Evolutionary conservation across 331 rosid genomes (phyloP), one percentile per base, ranked within the genome.

Genomic region (Dryas integrifolia): DNA sequence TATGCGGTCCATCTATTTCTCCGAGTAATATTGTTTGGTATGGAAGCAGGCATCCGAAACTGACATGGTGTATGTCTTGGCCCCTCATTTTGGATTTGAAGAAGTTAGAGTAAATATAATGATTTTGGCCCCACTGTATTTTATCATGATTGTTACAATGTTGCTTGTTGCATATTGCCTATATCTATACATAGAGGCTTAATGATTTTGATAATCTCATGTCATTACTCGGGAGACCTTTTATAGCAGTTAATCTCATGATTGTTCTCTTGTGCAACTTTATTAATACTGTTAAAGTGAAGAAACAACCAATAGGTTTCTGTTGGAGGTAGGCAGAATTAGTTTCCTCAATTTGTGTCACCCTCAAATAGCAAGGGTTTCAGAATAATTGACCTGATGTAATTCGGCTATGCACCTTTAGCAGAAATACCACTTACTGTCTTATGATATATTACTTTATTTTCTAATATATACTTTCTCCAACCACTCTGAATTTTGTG

Each of bases 371-470:
- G 47, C 3, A 44, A 8, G 9, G 9, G 47, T 8, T 41, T 62
- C 24, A 40, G 14, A 40, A 39, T 51, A 7, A 21, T 58, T 35
- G 58, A 67, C 47, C 39, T 9, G 6, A 35, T 38, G 11, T 18
- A 67, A 68, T 47, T n/a, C 16, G 13, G 39, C 18, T 69, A 38
- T n/a, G 62, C 73, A 69, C 40, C 12, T 11, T 51, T n/a, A 11
- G 6, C 43, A 47, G 9, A 51, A 35, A 8, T 40, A 14, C 16
- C 1, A 53, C 64, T 41, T 55, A 7, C 30, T 41, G 21, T 53
- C 13, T 11, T 52, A 26, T 21, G 5, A 61, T 61, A 44, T 64
- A 47, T 15, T 10, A 18, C 30, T 39, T 2, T 62, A 1, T 2
- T 61, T 64, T 4, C 51, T 10, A 43, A 1, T 60, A 15, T 39